Percentiles rank a stretch among this genome's conserved stretches.
phyloP scores from a whole-genome alignment of 2,329 filamentous ascomycete genomes.

The Fusarium vanettenii region DNA sequence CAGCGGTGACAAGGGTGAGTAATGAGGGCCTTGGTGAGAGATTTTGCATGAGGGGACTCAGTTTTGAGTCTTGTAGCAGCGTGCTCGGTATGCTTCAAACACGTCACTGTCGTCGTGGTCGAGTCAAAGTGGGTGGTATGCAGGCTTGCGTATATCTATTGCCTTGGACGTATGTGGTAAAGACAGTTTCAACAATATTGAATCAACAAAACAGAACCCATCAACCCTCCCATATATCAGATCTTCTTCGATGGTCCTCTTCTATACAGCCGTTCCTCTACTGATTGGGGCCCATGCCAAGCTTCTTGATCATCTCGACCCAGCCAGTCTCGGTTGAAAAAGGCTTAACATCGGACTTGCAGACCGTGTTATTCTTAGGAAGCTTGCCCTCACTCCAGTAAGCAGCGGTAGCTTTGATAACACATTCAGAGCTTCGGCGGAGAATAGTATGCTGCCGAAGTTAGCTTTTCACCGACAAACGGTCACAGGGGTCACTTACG shows the following conservation, averaged over 20 bases:
- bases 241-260: fast-evolving
- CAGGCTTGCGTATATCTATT: background rate
- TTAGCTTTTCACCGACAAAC: background rate
- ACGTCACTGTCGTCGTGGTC: background rate
- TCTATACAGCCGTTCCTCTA: background rate
- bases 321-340: background rate
- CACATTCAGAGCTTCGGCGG: background rate
- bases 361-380: background rate
- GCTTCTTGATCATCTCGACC: background rate
- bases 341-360: background rate
- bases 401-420: background rate
- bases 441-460: background rate
- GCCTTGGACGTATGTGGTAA: background rate
- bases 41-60: background rate
- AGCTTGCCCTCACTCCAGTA: background rate
- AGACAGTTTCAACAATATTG: background rate
- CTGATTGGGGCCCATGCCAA: background rate
- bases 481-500: conserved; percentile 41
- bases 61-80: background rate
- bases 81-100: background rate
- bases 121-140: background rate
- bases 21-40: background rate
- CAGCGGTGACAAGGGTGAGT: background rate
- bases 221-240: background rate
- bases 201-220: background rate